Percentiles rank a stretch among this genome's conserved stretches.
Evolutionary conservation across 1,284 basidiomycete genomes (phyloP).

Genomic region (Sporisorium iseilematis-ciliati): DNA sequence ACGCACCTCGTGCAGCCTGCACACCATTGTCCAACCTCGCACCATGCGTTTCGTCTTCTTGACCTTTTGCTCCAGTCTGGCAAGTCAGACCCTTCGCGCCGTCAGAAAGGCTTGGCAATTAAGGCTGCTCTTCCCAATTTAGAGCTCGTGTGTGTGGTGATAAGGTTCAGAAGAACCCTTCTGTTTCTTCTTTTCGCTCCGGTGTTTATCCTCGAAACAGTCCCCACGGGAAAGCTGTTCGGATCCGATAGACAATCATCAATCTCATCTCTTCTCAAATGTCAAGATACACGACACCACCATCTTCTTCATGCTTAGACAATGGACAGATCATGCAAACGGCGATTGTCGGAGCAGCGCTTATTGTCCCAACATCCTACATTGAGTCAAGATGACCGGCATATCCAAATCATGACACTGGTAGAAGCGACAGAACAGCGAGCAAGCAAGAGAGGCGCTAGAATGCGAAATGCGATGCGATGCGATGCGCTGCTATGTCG

Average conservation of each 20-base stretch:
- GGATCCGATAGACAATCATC: neutral
- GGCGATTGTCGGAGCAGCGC: conserved; percentile 10
- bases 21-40: conserved; percentile 4
- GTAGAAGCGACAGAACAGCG: neutral
- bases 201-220: conserved; percentile 1
- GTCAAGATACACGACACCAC: neutral
- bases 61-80: neutral
- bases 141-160: no score
- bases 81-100: no score
- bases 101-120: no score
- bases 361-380: conserved; percentile 8
- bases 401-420: neutral
- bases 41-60: neutral
- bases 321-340: neutral
- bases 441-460: neutral
- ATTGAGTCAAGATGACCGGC: neutral
- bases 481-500: conserved; percentile 28
- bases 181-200: no score
- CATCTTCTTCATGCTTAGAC: neutral
- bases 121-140: no score
- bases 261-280: neutral
- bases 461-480: conserved; percentile 19
- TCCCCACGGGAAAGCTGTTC: neutral
- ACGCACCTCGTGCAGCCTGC: conserved; percentile 29
- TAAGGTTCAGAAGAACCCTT: no score